Conservation (phyloP, 352 stramenopile species). For the Nothophytophthora sp. region DNA sequence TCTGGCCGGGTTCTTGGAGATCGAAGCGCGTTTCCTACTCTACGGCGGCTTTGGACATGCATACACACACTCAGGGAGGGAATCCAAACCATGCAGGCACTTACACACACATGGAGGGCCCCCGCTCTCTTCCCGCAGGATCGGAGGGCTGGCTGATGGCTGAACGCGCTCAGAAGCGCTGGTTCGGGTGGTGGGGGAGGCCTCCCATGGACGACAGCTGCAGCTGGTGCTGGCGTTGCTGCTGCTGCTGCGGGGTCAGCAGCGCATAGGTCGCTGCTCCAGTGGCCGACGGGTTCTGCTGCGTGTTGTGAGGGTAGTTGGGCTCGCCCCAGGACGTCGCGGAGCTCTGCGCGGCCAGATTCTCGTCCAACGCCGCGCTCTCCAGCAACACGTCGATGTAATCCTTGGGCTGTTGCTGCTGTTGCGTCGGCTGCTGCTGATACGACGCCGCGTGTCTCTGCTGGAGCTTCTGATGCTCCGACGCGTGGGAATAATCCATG, state of each 20-base stretch:
- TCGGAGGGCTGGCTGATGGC: too few relatives aligned
- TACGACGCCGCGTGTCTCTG: slow-evolving; percentile 6
- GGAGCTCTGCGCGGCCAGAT: slow-evolving; percentile 33
- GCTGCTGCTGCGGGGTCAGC: slow-evolving; percentile 29
- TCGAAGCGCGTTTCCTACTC: slow-evolving; percentile 25
- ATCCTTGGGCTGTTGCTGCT: slow-evolving; percentile 37
- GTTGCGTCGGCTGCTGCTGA: slow-evolving; percentile 25
- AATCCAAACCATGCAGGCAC: too few relatives aligned
- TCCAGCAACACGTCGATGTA: slow-evolving; percentile 67
- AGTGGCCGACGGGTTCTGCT: too few relatives aligned
- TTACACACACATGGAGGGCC: too few relatives aligned
- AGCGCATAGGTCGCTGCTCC: too few relatives aligned
- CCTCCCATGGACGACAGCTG: slow-evolving; percentile 33
- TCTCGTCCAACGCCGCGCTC: slow-evolving; percentile 53
- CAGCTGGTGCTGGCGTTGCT: slow-evolving; percentile 27
- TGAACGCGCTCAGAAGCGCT: slow-evolving; percentile 41
- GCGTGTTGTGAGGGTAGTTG: slow-evolving; percentile 20
- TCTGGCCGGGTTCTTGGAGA: slow-evolving; percentile 26
- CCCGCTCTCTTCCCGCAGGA: too few relatives aligned
- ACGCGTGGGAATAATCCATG: slow-evolving; percentile 26
- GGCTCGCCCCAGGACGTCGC: slow-evolving; percentile 27
- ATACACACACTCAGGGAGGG: too few relatives aligned
- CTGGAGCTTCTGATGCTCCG: too few relatives aligned
- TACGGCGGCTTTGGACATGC: slow-evolving; percentile 21
- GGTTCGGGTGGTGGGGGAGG: slow-evolving; percentile 19